Percentiles rank a stretch among this genome's conserved stretches.
These are phyloP conservation scores for Mycothermus thermophilus DNA, from an alignment of 495 filamentous ascomycete species.

Conservation along the genomic window DNA sequence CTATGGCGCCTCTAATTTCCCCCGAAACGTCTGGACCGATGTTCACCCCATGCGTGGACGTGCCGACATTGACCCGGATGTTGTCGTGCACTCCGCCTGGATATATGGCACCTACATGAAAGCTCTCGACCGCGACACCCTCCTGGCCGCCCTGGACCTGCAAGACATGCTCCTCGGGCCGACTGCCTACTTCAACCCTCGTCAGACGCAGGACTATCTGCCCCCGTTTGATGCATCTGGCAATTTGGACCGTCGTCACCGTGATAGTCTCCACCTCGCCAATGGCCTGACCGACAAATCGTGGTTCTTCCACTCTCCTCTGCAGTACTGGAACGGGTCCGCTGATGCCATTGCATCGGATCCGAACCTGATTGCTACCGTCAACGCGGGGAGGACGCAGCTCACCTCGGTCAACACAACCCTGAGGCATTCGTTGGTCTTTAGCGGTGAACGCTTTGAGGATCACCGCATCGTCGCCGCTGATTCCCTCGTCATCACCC, in stretches of 20 bases:
- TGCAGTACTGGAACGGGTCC: slow-evolving; percentile 62
- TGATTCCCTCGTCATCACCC: slow-evolving; percentile 59
- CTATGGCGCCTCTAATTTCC: slow-evolving; percentile 45
- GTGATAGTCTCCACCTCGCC: slow-evolving; percentile 35
- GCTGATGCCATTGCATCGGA: slow-evolving; percentile 39
- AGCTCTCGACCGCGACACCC: slow-evolving; percentile 45
- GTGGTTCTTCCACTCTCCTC: slow-evolving; percentile 57
- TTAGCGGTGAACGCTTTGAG: slow-evolving; percentile 57
- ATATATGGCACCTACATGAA: slow-evolving; percentile 54
- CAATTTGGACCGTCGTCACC: slow-evolving; percentile 25
- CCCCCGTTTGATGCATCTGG: slow-evolving; percentile 5
- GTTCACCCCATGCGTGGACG: slow-evolving; percentile 41
- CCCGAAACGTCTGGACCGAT: slow-evolving; percentile 65
- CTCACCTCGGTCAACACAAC: slow-evolving; percentile 52
- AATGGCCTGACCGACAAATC: slow-evolving; percentile 39
- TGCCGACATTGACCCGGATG: slow-evolving; percentile 29
- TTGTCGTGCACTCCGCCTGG: slow-evolving; percentile 46
- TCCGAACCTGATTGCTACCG: slow-evolving; percentile 44
- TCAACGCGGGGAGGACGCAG: slow-evolving; percentile 41
- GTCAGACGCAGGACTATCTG: slow-evolving; percentile 10
- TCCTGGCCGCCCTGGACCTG: slow-evolving; percentile 47
- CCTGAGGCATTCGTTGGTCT: slow-evolving; percentile 56
- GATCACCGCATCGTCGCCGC: slow-evolving; percentile 47
- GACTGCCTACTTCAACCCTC: slow-evolving; percentile 38
- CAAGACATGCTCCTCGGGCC: slow-evolving; percentile 46